Conservation (phyloP, 176 grass and related monocot genomes). For the Luzula sylvatica region DNA sequence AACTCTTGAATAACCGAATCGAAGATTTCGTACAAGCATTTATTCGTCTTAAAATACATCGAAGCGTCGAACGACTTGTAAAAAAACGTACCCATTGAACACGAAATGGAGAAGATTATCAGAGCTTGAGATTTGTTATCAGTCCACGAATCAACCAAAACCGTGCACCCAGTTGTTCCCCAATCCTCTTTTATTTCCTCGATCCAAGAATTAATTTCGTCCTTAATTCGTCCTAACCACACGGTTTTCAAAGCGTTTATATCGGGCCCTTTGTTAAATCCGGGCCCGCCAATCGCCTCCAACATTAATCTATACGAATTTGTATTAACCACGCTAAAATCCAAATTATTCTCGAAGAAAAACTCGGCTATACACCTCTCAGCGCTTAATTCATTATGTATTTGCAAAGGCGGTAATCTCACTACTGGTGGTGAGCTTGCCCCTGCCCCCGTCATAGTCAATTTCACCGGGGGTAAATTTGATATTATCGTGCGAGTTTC, state of each 20-base stretch:
- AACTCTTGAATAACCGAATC: constrained; percentile 86
- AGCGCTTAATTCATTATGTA: constrained; percentile 21
- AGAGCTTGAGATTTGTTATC: constrained; percentile 77
- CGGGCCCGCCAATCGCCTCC: constrained; percentile 55
- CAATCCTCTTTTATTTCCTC: constrained; percentile 88
- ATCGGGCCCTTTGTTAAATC: constrained; percentile 54
- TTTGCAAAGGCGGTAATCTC: not conserved
- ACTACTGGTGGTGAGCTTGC: constrained; percentile 17
- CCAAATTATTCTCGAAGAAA: constrained; percentile 93
- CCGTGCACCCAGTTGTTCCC: constrained; percentile 76
- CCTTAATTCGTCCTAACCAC: constrained; percentile 78
- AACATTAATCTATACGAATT: constrained; percentile 66
- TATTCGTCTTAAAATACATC: constrained; percentile 55
- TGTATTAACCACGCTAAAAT: constrained; percentile 57
- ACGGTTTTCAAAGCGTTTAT: constrained; percentile 43
- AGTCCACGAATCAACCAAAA: constrained; percentile 84
- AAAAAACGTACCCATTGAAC: constrained; percentile 80
- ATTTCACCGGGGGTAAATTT: constrained; percentile 23
- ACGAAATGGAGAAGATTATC: constrained; percentile 80
- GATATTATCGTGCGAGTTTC: constrained; percentile 28
- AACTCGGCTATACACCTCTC: constrained; percentile 90
- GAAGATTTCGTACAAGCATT: constrained; percentile 72
- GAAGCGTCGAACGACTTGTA: constrained; percentile 84
- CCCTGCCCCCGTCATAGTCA: constrained; percentile 14
- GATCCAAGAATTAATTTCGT: constrained; percentile 47